Conservation (phyloP, 176 grass and related monocot species). For the Calamus simplicifolius region DNA sequence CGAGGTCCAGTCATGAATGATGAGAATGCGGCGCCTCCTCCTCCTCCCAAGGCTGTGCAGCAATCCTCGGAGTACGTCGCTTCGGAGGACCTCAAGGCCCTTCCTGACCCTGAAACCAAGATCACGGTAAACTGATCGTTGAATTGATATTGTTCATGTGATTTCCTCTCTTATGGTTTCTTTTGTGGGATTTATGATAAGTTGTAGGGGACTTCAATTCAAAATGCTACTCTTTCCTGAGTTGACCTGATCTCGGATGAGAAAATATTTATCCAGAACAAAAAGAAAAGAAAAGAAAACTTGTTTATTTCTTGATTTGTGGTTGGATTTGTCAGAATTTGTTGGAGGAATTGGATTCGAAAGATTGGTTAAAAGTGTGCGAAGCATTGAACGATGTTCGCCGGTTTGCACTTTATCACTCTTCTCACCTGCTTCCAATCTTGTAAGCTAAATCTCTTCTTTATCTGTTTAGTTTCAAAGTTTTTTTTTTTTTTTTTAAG, state of each 20-base stretch:
- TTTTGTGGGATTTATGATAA: no score
- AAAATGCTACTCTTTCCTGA: no score
- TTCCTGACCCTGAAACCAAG: slow-evolving; percentile 41
- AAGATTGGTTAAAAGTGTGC: slow-evolving; percentile 75
- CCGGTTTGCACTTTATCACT: slow-evolving; percentile 57
- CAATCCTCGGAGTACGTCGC: slow-evolving; percentile 65
- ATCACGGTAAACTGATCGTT: slow-evolving; percentile 15
- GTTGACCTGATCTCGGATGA: no score
- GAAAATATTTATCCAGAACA: no score
- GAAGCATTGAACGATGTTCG: slow-evolving; percentile 75
- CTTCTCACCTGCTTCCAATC: slow-evolving; percentile 45
- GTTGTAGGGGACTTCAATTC: no score
- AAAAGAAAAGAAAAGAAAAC: no score
- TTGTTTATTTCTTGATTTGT: no score
- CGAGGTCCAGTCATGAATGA: slow-evolving; percentile 31
- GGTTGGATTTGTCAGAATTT: slow-evolving; percentile 23
- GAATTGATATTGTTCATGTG: no score
- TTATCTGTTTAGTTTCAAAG: no score
- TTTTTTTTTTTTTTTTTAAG: no score
- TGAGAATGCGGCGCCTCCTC: slow-evolving; percentile 41
- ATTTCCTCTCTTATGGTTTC: no score
- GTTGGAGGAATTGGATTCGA: slow-evolving; percentile 57
- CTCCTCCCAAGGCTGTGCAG: slow-evolving; percentile 18
- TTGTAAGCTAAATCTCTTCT: slow-evolving; percentile 32
- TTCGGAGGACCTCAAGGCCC: slow-evolving; percentile 48